phyloP scores from a whole-genome alignment of 1,284 basidiomycete species.

The Hymenochaete sp. region DNA sequence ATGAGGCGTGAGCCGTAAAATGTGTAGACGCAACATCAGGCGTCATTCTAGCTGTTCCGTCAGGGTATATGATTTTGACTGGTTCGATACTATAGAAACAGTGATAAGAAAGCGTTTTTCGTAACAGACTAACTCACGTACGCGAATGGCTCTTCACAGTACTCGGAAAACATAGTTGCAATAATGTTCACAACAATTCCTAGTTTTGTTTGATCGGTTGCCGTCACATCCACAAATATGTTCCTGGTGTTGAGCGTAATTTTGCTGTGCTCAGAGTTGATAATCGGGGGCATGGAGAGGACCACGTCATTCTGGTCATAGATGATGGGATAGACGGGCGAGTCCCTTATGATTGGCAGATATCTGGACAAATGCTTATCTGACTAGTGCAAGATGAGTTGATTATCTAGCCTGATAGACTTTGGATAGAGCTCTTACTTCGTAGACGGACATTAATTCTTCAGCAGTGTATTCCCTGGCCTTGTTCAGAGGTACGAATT shows the following conservation, averaged over 20 bases:
- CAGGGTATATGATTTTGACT: conserved; percentile 71
- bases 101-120: conserved; percentile 1
- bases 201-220: conserved; percentile 96
- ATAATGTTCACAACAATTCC: conserved; percentile 93
- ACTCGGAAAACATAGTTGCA: conserved; percentile 95
- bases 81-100: conserved; percentile 71
- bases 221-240: conserved; percentile 95
- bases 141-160: conserved; percentile 88
- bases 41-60: conserved; percentile 70
- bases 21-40: conserved; percentile 73
- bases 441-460: conserved; percentile 84
- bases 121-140: conserved; percentile 33
- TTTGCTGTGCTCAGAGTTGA: conserved; percentile 96
- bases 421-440: conserved; percentile 39
- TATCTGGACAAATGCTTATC: conserved; percentile 90
- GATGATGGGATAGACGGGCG: conserved; percentile 96
- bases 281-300: conserved; percentile 96
- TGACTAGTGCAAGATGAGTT: conserved; percentile 39
- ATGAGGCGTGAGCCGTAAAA: conserved; percentile 76
- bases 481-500: conserved; percentile 82
- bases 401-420: neutral
- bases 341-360: conserved; percentile 89
- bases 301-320: conserved; percentile 86
- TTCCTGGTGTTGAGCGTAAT: conserved; percentile 93
- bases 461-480: conserved; percentile 67